Evolutionary conservation across 352 stramenopile species (phyloP), one percentile per base, ranked within the genome.

Genomic region (Globisporangium nunn): DNA sequence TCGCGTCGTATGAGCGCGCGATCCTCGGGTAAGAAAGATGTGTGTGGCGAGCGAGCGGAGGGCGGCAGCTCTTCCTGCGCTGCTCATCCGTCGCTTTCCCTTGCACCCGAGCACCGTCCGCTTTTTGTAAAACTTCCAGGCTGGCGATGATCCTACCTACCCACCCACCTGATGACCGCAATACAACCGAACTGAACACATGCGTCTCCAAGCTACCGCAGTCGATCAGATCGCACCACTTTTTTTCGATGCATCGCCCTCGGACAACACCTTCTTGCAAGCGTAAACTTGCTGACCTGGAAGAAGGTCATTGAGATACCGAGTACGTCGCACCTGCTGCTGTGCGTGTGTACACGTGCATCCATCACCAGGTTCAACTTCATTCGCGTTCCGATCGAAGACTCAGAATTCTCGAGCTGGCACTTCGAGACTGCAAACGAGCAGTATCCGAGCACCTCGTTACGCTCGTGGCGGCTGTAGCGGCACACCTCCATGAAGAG

Each of bases 1-100:
- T 93, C 56, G 85, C 85, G 10, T 82, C 81, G 28, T 91, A 91
- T 62, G 82, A 93, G 59, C 80, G 81, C 61, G 73, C 69, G 35
- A 82, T 94, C 54, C 52, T 87, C 35, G 66, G 66, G 37, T 84
- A 78, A 65, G 14, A 14, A 23, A 41, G 35, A 12, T 4, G 35
- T 11, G 35, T 11, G 35, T 14, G 35, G 35, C 6, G 35, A 41
- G 35, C 35, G 35, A 11, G 35, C 10, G 35, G 7, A 14, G 35
- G 35, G 2, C 1, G 7, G 35, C 35, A 11, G 3, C 35, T 12
- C 35, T 14, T 41, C 35, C 2, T 12, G 35, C 35, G 35, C 35
- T 40, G 6, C 35, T 41, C 3, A 3, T 41, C 8, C 23, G 23
- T 14, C 10, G 35, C 35, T 41, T 11, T 56, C 12, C 7, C 11